Conservation (phyloP, 164 flowering plant genomes). For the Nymphaea thermarum region DNA sequence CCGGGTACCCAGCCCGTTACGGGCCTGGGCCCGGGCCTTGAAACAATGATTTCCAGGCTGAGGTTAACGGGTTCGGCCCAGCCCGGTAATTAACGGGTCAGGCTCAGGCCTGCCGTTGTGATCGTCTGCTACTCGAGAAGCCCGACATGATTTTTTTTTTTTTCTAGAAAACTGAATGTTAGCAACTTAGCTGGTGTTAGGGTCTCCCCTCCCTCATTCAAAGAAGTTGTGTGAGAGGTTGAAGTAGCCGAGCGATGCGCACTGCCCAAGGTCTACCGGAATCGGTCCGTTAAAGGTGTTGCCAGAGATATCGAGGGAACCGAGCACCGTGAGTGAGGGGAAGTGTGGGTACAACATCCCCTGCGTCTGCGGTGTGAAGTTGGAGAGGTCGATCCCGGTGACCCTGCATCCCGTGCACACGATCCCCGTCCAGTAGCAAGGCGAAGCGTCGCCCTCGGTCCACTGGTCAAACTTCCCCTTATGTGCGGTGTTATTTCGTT, state of each 20-base stretch:
- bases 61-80: no score
- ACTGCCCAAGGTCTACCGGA: constrained; percentile 38
- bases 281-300: constrained; percentile 43
- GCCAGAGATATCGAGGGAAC: constrained; percentile 49
- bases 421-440: constrained; percentile 56
- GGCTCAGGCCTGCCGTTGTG: no score
- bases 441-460: constrained; percentile 18
- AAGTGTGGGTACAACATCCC: constrained; percentile 13
- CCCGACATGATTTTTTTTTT: no score
- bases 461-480: constrained; percentile 36
- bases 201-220: constrained; percentile 3
- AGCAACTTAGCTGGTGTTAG: no score
- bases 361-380: constrained; percentile 9
- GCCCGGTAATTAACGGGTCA: no score
- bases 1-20: no score
- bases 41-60: no score
- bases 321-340: constrained; percentile 46
- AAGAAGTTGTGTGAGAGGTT: constrained; percentile 67
- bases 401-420: constrained; percentile 38
- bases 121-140: no score
- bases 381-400: constrained; percentile 32
- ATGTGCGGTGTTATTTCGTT: constrained; percentile 26
- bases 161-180: no score
- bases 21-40: no score
- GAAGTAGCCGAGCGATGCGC: constrained; percentile 34